Base-by-base conservation (phyloP, 2,329 filamentous ascomycete genomes). In the Daldinia eschscholtzii region DNA sequence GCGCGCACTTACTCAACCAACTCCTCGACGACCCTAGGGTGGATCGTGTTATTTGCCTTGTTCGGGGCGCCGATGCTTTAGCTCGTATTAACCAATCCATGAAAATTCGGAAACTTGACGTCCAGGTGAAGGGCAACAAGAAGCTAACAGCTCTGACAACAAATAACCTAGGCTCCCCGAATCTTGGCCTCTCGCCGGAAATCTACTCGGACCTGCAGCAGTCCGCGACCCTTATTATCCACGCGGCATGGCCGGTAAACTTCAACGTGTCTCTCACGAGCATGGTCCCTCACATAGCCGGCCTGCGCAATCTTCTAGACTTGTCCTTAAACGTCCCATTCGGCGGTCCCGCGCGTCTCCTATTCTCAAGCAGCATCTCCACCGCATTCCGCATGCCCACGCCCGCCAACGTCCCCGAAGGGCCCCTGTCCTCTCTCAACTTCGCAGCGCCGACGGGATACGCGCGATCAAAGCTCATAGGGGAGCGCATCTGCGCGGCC, bases 211-310 rank as follows among this genome's bases (percentile, higher is more conserved):
- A 71, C 9, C 70, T 83, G 3, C 63, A 67, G 2, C 50, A 63
- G 39, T 67, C 78, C 4, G 72, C 83, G 6, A 84, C 83, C 0
- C 71, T 77, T 23, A 78, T 84, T 57, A 80, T 86, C 59, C 83
- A 86, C 76, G 78, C 79, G 39, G 83, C 84, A 1, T 85, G 84
- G 84, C 80, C 83, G 1, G 84, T 86, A 10, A 85, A 86, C 72
- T 86, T 86, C 79, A 83, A 83, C 70, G 78, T 86, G 61, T 78
- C 80, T 0, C 78, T 84, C 0, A 72, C 77, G n/a, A 83, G 80
- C 65, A 84, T 86, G 72, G 80, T 82, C 64, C 74, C 79, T 7
- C 80, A 85, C 68, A 81, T 86, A 68, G 76, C 74, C 10, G 84
- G 82, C 3, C 74, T 82, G 15, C 76, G 78, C 10, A 81, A 81